A percentile compares a stretch with the other conserved stretches of the same genome.
These are phyloP conservation scores for Yamadazyma buinensis DNA, from an alignment of 1,139 yeast species.

Conservation along the genomic window DNA sequence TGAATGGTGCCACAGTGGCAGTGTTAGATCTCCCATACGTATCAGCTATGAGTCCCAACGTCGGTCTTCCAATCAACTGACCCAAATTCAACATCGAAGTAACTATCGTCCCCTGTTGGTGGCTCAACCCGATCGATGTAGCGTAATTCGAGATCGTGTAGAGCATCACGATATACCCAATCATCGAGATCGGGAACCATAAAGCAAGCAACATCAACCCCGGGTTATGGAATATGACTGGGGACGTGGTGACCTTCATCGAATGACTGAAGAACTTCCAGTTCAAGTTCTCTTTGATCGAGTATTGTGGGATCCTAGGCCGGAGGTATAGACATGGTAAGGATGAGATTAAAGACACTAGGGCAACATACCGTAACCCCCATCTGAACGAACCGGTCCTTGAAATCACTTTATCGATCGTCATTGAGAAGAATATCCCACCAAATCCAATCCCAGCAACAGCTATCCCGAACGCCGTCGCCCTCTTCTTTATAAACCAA, in stretches of 20 bases:
- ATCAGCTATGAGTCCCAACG: conserved; percentile 57
- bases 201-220: conserved; percentile 42
- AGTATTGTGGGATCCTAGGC: conserved; percentile 35
- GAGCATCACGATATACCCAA: conserved; percentile 58
- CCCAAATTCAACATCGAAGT: conserved; percentile 63
- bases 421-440: conserved; percentile 54
- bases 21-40: conserved; percentile 54
- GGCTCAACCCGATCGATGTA: conserved; percentile 52
- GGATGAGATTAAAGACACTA: conserved; percentile 28
- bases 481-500: conserved; percentile 56
- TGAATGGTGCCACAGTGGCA: conserved; percentile 29
- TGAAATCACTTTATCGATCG: conserved; percentile 43
- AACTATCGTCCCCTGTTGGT: conserved; percentile 52
- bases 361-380: conserved; percentile 58
- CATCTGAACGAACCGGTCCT: conserved; percentile 58
- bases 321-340: conserved; percentile 34
- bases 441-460: conserved; percentile 64
- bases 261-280: conserved; percentile 18
- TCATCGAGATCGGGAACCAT: conserved; percentile 55
- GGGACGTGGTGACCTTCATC: conserved; percentile 24
- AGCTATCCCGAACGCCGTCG: conserved; percentile 57
- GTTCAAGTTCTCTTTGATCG: conserved; percentile 15
- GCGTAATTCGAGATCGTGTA: conserved; percentile 64
- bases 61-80: conserved; percentile 67
- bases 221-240: conserved; percentile 25